Percentiles rank a stretch among this genome's conserved stretches.
Evolutionary conservation across 2,329 filamentous ascomycete genomes (phyloP).

Genomic region (Penicillium palitans): DNA sequence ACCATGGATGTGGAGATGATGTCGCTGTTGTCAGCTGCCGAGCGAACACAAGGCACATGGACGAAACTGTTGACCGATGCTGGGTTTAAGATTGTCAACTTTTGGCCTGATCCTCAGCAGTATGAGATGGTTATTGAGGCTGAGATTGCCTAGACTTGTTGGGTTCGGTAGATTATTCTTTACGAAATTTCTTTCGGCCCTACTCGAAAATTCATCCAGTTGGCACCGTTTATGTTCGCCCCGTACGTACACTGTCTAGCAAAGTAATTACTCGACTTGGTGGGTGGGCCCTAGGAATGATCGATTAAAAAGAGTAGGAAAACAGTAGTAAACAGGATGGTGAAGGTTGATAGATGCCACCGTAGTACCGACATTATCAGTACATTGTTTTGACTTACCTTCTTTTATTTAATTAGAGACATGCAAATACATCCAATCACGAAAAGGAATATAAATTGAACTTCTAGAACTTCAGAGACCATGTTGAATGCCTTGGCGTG

Average conservation of each 20-base stretch:
- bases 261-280: neutral
- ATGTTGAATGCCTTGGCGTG: neutral
- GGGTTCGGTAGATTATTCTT: neutral
- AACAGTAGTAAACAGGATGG: neutral
- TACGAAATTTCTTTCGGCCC: neutral
- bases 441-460: neutral
- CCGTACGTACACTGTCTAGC: neutral
- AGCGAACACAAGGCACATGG: conserved; percentile 36
- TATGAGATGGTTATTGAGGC: conserved; percentile 35
- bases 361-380: too few relatives aligned
- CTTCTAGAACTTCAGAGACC: neutral
- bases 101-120: conserved; percentile 32
- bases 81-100: conserved; percentile 31
- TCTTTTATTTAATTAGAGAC: neutral
- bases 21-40: conserved; percentile 49
- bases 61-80: conserved; percentile 23
- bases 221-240: neutral
- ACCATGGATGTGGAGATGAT: conserved; percentile 43
- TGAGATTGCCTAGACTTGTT: conserved; percentile 16
- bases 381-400: too few relatives aligned
- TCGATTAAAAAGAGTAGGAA: neutral
- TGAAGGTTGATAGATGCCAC: neutral
- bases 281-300: neutral
- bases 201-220: too few relatives aligned
- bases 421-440: neutral